These are phyloP conservation scores for Anthoceros angustus DNA, from an alignment of 225 moss, liverwort and hornwort genomes.

Conservation along the genomic window DNA sequence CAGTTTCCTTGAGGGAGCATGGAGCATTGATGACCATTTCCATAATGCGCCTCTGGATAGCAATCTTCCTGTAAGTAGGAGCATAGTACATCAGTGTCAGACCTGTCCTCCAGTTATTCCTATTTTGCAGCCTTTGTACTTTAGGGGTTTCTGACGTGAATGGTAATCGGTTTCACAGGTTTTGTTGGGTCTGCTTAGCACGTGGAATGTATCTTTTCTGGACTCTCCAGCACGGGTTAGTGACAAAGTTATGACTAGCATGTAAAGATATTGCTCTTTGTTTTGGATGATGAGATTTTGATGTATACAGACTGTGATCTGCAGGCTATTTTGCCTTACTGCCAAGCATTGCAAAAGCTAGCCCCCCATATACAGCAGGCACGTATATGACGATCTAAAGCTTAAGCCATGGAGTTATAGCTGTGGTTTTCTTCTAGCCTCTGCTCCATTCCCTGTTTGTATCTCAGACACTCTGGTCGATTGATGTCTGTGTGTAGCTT, in stretches of 20 bases:
- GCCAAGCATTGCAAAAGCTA: conserved; percentile 86
- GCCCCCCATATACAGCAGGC: conserved; percentile 97
- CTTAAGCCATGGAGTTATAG: neutral
- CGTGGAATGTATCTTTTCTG: conserved; percentile 95
- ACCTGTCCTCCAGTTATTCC: neutral
- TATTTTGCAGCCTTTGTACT: neutral
- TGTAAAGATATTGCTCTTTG: neutral
- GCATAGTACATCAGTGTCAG: neutral
- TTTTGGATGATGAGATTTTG: neutral
- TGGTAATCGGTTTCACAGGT: conserved; percentile 34
- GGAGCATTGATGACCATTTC: conserved; percentile 93
- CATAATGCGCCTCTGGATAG: conserved; percentile 58
- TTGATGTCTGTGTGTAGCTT: neutral
- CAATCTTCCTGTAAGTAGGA: conserved; percentile 53
- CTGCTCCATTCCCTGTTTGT: neutral
- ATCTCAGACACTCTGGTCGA: neutral
- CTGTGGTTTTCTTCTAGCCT: neutral
- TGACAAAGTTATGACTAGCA: neutral
- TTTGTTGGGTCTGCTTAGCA: conserved; percentile 73
- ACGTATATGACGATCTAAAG: conserved; percentile 1
- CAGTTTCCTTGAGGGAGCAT: conserved; percentile 94
- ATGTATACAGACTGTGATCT: neutral
- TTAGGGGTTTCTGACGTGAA: conserved; percentile 5
- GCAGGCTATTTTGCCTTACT: conserved; percentile 96
- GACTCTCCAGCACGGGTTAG: conserved; percentile 84